These are phyloP conservation scores for Alectoria sarmentosa DNA, from an alignment of 495 filamentous ascomycete genomes.

Conservation along the genomic window DNA sequence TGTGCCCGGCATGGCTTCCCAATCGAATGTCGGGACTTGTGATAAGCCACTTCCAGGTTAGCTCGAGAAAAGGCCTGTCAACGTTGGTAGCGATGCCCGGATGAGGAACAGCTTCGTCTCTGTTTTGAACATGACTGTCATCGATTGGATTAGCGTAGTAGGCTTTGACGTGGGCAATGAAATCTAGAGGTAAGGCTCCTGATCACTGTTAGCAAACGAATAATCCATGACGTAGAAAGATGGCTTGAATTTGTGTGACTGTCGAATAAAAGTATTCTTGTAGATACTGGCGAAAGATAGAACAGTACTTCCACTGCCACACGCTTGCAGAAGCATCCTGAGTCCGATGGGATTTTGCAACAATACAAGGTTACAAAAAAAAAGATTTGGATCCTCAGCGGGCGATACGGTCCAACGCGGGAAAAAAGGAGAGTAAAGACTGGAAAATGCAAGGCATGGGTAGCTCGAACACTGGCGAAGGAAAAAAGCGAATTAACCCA, in stretches of 20 bases:
- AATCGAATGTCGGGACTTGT: constrained; percentile 47
- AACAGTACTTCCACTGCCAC: not conserved
- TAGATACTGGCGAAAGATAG: not conserved
- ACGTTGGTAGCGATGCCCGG: constrained; percentile 27
- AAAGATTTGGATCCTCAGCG: not conserved
- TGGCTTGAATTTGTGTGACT: not conserved
- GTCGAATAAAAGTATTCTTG: not conserved
- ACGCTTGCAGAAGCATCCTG: not conserved
- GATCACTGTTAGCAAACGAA: not conserved
- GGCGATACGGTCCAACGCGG: not conserved
- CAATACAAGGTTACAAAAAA: not conserved
- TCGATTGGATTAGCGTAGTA: constrained; percentile 33
- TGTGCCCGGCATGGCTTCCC: constrained; percentile 36
- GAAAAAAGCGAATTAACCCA: constrained; percentile 38
- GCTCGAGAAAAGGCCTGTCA: constrained; percentile 45
- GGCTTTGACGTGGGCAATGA: constrained; percentile 34
- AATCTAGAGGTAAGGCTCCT: constrained; percentile 40
- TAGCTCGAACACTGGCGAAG: not conserved
- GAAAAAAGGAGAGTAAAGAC: not conserved
- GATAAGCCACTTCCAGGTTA: constrained; percentile 52
- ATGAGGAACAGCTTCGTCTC: not conserved
- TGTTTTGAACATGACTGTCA: not conserved
- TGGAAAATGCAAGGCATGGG: not conserved
- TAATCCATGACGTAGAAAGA: not conserved
- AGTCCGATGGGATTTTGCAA: not conserved